Percentiles rank a stretch among this genome's conserved stretches.
phyloP scores from a whole-genome alignment of 257 asterid genomes.

The Lithospermum erythrorhizon region DNA sequence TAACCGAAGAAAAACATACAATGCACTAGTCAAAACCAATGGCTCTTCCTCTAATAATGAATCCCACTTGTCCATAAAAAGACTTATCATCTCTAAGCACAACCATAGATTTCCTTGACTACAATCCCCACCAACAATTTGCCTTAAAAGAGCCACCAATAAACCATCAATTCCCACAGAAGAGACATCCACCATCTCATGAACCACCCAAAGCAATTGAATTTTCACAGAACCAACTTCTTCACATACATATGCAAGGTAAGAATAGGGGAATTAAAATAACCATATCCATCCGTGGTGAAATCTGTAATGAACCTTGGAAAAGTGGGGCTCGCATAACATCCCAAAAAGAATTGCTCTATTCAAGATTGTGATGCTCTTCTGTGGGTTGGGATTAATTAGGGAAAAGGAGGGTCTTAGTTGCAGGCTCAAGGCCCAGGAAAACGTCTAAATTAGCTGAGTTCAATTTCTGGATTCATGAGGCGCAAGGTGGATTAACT shows the following conservation, averaged over 20 bases:
- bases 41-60: slow-evolving; percentile 54
- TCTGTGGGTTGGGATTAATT: slow-evolving; percentile 39
- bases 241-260: slow-evolving; percentile 43
- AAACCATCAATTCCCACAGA: slow-evolving; percentile 60
- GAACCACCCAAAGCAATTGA: slow-evolving; percentile 52
- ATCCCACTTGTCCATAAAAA: slow-evolving; percentile 45
- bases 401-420: slow-evolving; percentile 66
- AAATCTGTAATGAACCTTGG: slow-evolving; percentile 55
- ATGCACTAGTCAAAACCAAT: slow-evolving; percentile 39
- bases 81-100: slow-evolving; percentile 47
- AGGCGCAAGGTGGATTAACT: slow-evolving; percentile 17
- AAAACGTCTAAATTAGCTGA: slow-evolving; percentile 42
- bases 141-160: slow-evolving; percentile 56
- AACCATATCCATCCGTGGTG: slow-evolving; percentile 47
- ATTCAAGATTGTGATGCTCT: slow-evolving; percentile 46
- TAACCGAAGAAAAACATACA: slow-evolving; percentile 61
- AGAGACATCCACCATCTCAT: slow-evolving; percentile 46
- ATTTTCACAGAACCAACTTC: slow-evolving; percentile 32
- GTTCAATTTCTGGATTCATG: slow-evolving; percentile 53
- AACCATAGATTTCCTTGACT: slow-evolving; percentile 63
- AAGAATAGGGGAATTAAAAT: slow-evolving; percentile 47
- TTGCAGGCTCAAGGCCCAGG: slow-evolving; percentile 34
- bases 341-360: slow-evolving; percentile 57
- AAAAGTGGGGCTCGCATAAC: slow-evolving; percentile 39
- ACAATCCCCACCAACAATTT: slow-evolving; percentile 61